Conservation (phyloP, 495 filamentous ascomycete species). For the Neurospora sp. region DNA sequence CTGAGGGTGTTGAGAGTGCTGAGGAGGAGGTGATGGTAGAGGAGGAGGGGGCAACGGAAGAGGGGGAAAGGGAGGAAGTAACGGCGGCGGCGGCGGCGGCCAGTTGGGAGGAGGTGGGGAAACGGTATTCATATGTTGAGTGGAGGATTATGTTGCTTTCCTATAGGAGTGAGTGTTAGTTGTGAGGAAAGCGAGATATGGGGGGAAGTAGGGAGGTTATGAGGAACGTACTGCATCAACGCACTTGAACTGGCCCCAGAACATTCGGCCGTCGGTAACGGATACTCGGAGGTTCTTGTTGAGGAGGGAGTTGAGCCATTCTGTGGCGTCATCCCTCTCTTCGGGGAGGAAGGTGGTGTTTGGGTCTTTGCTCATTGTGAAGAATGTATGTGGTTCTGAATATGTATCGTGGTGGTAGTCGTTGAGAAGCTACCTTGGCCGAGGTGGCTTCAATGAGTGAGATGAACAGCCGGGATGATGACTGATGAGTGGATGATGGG, state of each 20-base stretch:
- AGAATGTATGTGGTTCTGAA: not conserved
- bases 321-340: constrained; percentile 25
- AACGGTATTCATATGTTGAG: constrained; percentile 54
- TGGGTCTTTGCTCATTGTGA: constrained; percentile 3
- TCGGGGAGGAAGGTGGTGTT: not conserved
- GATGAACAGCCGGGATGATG: not conserved
- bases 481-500: not conserved
- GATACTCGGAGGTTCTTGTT: constrained; percentile 67
- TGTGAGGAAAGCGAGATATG: not conserved
- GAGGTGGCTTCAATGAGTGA: constrained; percentile 1
- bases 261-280: constrained; percentile 77
- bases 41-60: constrained; percentile 48
- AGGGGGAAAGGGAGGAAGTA: not conserved
- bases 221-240: constrained; percentile 61
- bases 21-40: not conserved
- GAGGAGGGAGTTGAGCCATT: constrained; percentile 43
- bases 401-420: not conserved
- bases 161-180: constrained; percentile 9
- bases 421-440: not conserved
- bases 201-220: not conserved
- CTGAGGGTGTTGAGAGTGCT: not conserved
- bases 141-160: constrained; percentile 72
- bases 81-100: not conserved
- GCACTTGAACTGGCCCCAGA: constrained; percentile 85
- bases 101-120: not conserved